Conservation (phyloP, 345 rosid species). For the Brassica rapa region DNA sequence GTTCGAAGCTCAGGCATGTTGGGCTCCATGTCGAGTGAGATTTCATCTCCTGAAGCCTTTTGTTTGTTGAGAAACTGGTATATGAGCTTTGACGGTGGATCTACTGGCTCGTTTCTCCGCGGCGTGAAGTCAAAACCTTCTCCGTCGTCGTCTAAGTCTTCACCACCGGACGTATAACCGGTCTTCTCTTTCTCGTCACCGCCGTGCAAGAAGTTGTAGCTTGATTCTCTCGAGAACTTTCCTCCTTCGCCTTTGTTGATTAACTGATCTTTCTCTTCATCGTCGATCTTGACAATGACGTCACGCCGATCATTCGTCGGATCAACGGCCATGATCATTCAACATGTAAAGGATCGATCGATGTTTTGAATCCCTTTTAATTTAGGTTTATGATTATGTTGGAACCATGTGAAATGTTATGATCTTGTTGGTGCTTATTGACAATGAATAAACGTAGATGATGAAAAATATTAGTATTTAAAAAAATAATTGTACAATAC, state of each 20-base stretch:
- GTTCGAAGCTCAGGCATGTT: conserved; percentile 72
- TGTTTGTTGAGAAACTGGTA: conserved; percentile 73
- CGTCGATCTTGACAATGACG: conserved; percentile 45
- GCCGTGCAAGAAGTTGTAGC: conserved; percentile 53
- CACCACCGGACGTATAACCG: conserved; percentile 4
- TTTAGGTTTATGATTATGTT: conserved; percentile 19
- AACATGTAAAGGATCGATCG: neutral
- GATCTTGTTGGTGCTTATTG: conserved; percentile 22
- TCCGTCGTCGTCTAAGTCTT: conserved; percentile 3
- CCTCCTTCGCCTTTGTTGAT: conserved; percentile 24
- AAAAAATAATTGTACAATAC: neutral
- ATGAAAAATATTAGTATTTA: neutral
- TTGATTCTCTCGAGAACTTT: conserved; percentile 64
- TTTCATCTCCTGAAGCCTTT: conserved; percentile 68
- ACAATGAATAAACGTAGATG: conserved; percentile 28
- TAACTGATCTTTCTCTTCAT: conserved; percentile 12
- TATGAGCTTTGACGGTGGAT: conserved; percentile 76
- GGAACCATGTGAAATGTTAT: conserved; percentile 31
- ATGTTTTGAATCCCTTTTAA: neutral
- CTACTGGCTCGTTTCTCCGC: conserved; percentile 34
- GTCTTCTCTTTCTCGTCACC: conserved; percentile 36
- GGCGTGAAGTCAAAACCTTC: conserved; percentile 48
- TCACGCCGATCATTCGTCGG: conserved; percentile 45
- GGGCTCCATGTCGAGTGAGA: conserved; percentile 72
- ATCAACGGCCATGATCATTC: conserved; percentile 45